Evolutionary conservation across 768 basidiomycete species (phyloP).

Genomic region (Phanerochaete carnosa): DNA sequence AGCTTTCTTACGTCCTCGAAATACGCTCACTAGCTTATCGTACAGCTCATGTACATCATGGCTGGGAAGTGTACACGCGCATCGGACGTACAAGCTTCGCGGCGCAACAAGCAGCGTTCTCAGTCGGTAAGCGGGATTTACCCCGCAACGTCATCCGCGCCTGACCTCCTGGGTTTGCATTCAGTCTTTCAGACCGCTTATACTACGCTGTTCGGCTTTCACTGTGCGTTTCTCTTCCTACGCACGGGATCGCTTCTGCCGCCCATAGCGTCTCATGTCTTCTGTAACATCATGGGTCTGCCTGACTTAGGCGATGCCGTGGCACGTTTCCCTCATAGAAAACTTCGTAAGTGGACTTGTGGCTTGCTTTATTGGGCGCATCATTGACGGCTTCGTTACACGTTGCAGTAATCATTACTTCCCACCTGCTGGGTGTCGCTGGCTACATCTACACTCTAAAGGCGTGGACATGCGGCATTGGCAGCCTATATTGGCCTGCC

Average conservation of each 20-base stretch:
- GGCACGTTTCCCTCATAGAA: conserved; percentile 6
- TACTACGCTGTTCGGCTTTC: conserved; percentile 91
- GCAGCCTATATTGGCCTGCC: conserved; percentile 41
- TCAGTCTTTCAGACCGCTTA: conserved; percentile 86
- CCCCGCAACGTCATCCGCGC: conserved; percentile 10
- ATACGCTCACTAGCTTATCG: not conserved
- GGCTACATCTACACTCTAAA: conserved; percentile 52
- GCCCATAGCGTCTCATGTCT: conserved; percentile 76
- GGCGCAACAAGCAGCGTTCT: conserved; percentile 54
- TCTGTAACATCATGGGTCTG: conserved; percentile 94
- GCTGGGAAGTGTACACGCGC: conserved; percentile 78
- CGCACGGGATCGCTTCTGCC: conserved; percentile 82
- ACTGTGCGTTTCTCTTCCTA: conserved; percentile 81
- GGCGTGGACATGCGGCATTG: conserved; percentile 44
- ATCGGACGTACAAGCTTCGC: conserved; percentile 69
- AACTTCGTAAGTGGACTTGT: not conserved
- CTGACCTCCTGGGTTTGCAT: not conserved
- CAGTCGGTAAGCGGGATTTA: conserved; percentile 41
- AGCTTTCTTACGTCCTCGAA: not conserved
- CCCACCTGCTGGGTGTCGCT: conserved; percentile 59
- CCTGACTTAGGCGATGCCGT: conserved; percentile 61
- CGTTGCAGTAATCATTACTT: conserved; percentile 45
- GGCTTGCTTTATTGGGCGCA: too few relatives aligned
- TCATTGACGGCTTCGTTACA: not conserved
- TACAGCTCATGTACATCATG: conserved; percentile 90